phyloP scores from a whole-genome alignment of 208 protist species.

The Crithidia brevicula region DNA sequence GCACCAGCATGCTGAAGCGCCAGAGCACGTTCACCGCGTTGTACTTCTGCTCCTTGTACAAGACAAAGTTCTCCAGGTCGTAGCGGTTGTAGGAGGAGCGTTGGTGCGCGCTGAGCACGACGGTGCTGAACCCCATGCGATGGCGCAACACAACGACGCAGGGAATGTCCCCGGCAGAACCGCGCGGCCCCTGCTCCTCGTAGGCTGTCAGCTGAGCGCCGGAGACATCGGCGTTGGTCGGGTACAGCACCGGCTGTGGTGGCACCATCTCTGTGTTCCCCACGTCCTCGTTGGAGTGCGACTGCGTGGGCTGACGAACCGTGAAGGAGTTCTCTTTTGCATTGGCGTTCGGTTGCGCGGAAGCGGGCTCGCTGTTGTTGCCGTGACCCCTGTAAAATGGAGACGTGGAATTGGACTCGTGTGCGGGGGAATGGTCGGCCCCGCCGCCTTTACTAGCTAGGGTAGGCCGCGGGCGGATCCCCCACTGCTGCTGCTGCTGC shows the following conservation, averaged over 20 bases:
- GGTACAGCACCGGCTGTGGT: neutral
- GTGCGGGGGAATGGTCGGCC: neutral
- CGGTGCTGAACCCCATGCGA: conserved; percentile 57
- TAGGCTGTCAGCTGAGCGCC: conserved; percentile 3
- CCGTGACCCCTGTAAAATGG: conserved; percentile 4
- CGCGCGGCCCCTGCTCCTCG: conserved; percentile 17
- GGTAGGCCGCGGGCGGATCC: neutral
- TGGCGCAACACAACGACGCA: conserved; percentile 47
- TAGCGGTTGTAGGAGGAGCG: conserved; percentile 31
- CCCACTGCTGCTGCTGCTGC: neutral
- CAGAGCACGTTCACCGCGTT: conserved; percentile 68
- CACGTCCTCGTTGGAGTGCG: neutral
- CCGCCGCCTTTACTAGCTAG: neutral
- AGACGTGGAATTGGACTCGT: conserved; percentile 10
- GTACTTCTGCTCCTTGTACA: conserved; percentile 89
- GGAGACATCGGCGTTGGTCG: neutral
- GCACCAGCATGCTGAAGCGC: conserved; percentile 51
- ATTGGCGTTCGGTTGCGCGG: too few species aligned
- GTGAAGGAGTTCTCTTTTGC: neutral
- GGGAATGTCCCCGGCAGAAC: conserved; percentile 1
- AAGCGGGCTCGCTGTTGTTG: neutral
- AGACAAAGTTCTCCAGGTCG: conserved; percentile 49
- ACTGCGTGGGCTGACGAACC: neutral
- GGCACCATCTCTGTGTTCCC: neutral
- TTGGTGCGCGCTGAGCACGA: conserved; percentile 39